Conservation (phyloP, 768 basidiomycete species). For the Lactarius hatsudake region DNA sequence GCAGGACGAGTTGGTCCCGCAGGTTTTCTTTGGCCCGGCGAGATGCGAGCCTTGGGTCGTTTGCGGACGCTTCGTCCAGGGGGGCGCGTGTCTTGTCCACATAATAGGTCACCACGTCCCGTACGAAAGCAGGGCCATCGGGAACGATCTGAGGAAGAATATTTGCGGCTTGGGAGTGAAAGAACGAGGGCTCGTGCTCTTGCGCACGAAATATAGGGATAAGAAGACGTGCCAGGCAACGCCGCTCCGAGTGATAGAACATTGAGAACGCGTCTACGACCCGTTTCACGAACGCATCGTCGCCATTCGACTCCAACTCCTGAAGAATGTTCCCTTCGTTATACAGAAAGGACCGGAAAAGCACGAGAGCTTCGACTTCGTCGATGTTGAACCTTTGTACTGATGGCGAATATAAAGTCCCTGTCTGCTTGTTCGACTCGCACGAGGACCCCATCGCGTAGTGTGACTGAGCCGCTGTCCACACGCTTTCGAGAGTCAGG, state of each 20-base stretch:
- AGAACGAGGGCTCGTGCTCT: conserved; percentile 52
- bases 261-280: conserved; percentile 69
- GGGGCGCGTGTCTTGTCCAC: conserved; percentile 48
- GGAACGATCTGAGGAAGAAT: conserved; percentile 59
- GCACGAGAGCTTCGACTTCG: conserved; percentile 70
- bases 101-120: conserved; percentile 61
- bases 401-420: conserved; percentile 68
- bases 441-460: conserved; percentile 63
- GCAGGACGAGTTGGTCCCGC: conserved; percentile 72
- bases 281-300: conserved; percentile 49
- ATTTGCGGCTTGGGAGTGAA: conserved; percentile 52
- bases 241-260: conserved; percentile 80
- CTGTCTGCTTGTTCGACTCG: conserved; percentile 69
- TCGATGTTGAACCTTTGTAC: conserved; percentile 72
- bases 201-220: conserved; percentile 74
- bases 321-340: conserved; percentile 51
- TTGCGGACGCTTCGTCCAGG: conserved; percentile 44
- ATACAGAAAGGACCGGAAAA: conserved; percentile 75
- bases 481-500: conserved; percentile 63
- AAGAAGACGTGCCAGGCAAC: conserved; percentile 65
- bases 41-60: conserved; percentile 58
- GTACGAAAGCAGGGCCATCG: conserved; percentile 61
- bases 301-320: conserved; percentile 38
- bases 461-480: conserved; percentile 61
- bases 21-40: conserved; percentile 71